These are phyloP conservation scores for Naematelia encephala DNA, from an alignment of 768 basidiomycete species.

Conservation along the genomic window DNA sequence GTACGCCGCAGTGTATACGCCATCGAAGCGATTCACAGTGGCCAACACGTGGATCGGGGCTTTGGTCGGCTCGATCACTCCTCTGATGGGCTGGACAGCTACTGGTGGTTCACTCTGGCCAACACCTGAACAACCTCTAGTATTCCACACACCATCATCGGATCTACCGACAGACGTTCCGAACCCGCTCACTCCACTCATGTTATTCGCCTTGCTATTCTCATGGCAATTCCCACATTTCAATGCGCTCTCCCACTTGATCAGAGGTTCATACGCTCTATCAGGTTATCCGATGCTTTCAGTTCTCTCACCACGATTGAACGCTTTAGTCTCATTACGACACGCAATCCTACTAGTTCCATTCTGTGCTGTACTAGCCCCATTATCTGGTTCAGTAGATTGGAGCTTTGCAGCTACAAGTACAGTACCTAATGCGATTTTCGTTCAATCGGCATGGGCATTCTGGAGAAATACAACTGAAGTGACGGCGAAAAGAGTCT, in stretches of 20 bases:
- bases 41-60: slow-evolving; percentile 93
- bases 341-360: slow-evolving; percentile 68
- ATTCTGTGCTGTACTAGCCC: slow-evolving; percentile 73
- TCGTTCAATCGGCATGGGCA: slow-evolving; percentile 64
- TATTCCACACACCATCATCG: slow-evolving; percentile 61
- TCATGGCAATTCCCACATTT: slow-evolving; percentile 99
- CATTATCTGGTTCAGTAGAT: slow-evolving; percentile 87
- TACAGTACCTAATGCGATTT: slow-evolving; percentile 69
- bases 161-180: slow-evolving; percentile 51
- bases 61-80: slow-evolving; percentile 86
- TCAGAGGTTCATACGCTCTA: slow-evolving; percentile 83
- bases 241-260: slow-evolving; percentile 82
- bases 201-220: slow-evolving; percentile 79
- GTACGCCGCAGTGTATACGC: slow-evolving; percentile 89
- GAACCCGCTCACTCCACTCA: slow-evolving; percentile 75
- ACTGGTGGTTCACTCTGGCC: slow-evolving; percentile 77
- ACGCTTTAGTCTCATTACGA: slow-evolving; percentile 78
- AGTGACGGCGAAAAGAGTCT: slow-evolving; percentile 65
- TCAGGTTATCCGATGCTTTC: slow-evolving; percentile 92
- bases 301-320: slow-evolving; percentile 70
- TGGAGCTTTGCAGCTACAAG: slow-evolving; percentile 80
- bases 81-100: slow-evolving; percentile 98
- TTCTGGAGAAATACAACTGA: slow-evolving; percentile 66
- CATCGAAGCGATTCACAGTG: slow-evolving; percentile 76
- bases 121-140: slow-evolving; percentile 59